These are phyloP conservation scores for Aspergillus puulaauensis DNA, from an alignment of 2,329 filamentous ascomycete genomes.

Conservation along the genomic window DNA sequence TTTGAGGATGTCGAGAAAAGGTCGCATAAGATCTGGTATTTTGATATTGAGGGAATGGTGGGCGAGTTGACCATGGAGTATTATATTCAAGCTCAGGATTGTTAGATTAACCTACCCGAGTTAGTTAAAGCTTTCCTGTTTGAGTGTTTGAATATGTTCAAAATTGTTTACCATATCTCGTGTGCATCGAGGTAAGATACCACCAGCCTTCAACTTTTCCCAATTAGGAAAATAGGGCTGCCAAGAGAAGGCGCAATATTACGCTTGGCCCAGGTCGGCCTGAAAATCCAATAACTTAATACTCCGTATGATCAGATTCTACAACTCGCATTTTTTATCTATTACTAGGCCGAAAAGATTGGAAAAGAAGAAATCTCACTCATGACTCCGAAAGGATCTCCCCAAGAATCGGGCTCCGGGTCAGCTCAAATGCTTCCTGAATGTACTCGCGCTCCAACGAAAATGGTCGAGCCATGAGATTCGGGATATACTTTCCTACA, in stretches of 20 bases:
- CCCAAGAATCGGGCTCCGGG: conserved; percentile 47
- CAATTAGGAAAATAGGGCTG: background rate
- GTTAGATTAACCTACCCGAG: background rate
- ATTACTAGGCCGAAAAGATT: background rate
- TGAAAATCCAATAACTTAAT: no score
- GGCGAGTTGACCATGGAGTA: conserved; percentile 8
- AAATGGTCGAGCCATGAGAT: conserved; percentile 92
- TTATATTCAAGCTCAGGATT: background rate
- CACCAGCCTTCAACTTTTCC: background rate
- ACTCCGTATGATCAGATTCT: background rate
- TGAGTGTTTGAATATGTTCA: no score
- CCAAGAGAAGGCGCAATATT: background rate
- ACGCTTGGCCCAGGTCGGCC: no score
- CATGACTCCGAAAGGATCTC: conserved; percentile 11
- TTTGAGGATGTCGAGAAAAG: conserved; percentile 37
- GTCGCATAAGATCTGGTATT: conserved; percentile 41
- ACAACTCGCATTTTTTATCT: background rate
- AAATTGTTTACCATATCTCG: no score
- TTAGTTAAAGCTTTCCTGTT: background rate
- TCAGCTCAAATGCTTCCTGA: conserved; percentile 91
- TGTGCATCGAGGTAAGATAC: background rate
- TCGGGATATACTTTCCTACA: conserved; percentile 95
- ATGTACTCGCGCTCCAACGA: conserved; percentile 95
- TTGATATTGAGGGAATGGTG: conserved; percentile 37
- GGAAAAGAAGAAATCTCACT: background rate